Evolutionary conservation across 768 basidiomycete species (phyloP), one percentile per base, ranked within the genome.

Genomic region (Kwoniella botswanensis): DNA sequence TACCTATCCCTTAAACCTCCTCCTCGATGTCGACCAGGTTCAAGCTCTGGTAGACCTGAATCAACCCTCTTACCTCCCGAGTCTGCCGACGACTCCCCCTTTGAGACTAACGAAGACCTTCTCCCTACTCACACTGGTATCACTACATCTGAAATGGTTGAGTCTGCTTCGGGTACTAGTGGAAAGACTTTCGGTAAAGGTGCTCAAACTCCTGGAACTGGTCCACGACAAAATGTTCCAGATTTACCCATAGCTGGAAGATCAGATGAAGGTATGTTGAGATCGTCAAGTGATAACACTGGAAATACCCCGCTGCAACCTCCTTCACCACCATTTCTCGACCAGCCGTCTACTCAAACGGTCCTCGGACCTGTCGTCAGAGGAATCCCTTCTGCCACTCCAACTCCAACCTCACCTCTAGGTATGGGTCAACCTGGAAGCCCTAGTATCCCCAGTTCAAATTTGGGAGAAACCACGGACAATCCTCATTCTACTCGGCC

Each of bases 161-260:
- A 55, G 21, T 55, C 54, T 21, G 24, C 17, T 12, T 61, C 59
- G 12, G 59, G 59, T 0, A 35, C 41, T 12, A 61, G 59, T 44
- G 59, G 59, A 12, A 61, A 46, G 13, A 61, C 59, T 10, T 61
- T 61, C 42, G 59, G 59, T n/a, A 42, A 22, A 44, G 42, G 21
- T n/a, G 59, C 59, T 12, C 17, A 61, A n/a, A 61, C 59, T n/a
- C 59, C 59, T 44, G 59, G 59, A n/a, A 61, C 59, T 17, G 35
- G 42, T 44, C 18, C 35, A 21, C 35, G 1, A 6, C 7, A 18
- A 3, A 3, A 13, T 17, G 59, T 44, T 4, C 59, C 43, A 21
- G 12, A 9, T 10, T n/a, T 61, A 61, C 59, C 59, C 18, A 22
- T 12, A 9, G 9, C 24, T 26, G 57, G 26, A 58, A 24, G 59